Percentiles rank a stretch among this genome's conserved stretches.
Evolutionary conservation across 768 basidiomycete genomes (phyloP).

Genomic region (Boletus insuetus): DNA sequence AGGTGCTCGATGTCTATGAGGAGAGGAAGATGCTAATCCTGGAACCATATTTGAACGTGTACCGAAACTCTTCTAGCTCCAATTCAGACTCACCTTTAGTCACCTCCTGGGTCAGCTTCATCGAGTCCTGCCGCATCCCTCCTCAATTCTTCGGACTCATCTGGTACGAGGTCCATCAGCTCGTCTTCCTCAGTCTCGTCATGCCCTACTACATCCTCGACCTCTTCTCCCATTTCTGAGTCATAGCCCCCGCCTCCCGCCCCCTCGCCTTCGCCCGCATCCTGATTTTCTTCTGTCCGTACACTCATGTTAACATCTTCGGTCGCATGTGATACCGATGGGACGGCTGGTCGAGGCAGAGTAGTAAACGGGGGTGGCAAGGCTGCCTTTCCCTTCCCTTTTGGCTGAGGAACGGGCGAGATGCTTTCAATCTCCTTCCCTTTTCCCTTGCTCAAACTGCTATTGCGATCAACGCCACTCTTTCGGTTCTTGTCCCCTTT

Average conservation of each 20-base stretch:
- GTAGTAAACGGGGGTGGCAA: conserved; percentile 28
- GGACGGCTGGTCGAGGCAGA: conserved; percentile 28
- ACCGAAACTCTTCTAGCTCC: not conserved
- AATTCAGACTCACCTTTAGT: conserved; percentile 4
- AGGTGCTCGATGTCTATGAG: not conserved
- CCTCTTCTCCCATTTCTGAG: conserved; percentile 19
- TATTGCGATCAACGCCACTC: conserved; percentile 22
- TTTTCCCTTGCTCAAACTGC: conserved; percentile 28
- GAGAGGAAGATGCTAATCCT: not conserved
- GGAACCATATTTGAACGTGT: not conserved
- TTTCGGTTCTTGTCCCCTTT: conserved; percentile 58
- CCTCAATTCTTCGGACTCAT: conserved; percentile 43
- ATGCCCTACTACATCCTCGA: conserved; percentile 22
- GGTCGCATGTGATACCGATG: conserved; percentile 24
- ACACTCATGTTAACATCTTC: conserved; percentile 24
- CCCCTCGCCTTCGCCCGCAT: conserved; percentile 33
- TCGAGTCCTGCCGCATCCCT: conserved; percentile 38
- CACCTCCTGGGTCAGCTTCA: conserved; percentile 11
- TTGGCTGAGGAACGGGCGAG: conserved; percentile 26
- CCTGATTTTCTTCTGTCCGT: conserved; percentile 27
- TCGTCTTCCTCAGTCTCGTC: conserved; percentile 41
- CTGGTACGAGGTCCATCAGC: conserved; percentile 39
- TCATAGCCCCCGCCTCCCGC: conserved; percentile 29
- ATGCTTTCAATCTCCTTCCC: conserved; percentile 32
- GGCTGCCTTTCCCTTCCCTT: conserved; percentile 33